A percentile compares a stretch with the other conserved stretches of the same genome.
phyloP scores from a whole-genome alignment of 129 eudicot genomes.

The Chrysanthemum lavandulifolium region DNA sequence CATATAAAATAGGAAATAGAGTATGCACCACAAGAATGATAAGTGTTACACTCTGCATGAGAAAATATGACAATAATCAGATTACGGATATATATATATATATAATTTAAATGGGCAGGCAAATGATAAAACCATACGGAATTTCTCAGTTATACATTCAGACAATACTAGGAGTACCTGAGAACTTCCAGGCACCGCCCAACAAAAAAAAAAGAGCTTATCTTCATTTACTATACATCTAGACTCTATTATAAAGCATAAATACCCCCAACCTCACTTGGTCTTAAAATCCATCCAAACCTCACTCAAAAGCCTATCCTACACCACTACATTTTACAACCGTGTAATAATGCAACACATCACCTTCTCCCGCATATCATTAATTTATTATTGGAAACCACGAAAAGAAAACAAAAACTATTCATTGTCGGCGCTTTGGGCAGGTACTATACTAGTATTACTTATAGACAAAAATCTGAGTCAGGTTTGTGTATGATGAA shows the following conservation, averaged over 20 bases:
- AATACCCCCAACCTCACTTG: neutral
- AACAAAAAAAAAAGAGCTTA: neutral
- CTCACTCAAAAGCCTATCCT: no score
- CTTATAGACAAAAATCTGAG: no score
- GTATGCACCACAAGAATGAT: constrained; percentile 59
- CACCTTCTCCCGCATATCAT: no score
- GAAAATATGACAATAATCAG: constrained; percentile 18
- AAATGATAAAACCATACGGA: neutral
- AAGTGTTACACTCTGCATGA: constrained; percentile 69
- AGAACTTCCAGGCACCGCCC: neutral
- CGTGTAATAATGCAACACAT: no score
- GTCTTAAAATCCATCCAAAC: neutral
- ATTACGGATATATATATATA: neutral
- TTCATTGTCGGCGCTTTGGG: no score
- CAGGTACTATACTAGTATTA: no score
- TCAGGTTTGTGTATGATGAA: no score
- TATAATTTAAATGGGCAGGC: neutral
- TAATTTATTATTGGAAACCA: no score
- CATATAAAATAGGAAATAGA: constrained; percentile 70
- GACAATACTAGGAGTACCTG: neutral
- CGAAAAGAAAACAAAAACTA: no score
- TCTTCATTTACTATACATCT: neutral
- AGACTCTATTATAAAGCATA: neutral
- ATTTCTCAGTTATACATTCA: neutral
- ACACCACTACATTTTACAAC: no score